Conservation (phyloP, 2,329 filamentous ascomycete genomes). For the Aureobasidium melanogenum region DNA sequence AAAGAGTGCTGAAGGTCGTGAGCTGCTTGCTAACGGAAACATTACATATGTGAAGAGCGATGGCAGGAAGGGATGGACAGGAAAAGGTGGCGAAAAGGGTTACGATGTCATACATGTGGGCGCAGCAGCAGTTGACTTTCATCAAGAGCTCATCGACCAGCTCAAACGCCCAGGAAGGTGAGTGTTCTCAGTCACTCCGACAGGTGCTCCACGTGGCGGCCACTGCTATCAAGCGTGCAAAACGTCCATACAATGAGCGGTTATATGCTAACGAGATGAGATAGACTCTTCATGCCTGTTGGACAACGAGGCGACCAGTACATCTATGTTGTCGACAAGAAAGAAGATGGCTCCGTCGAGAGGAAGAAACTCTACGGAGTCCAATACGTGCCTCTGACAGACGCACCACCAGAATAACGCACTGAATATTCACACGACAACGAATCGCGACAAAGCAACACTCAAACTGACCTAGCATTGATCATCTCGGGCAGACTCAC, state of each 20-base stretch:
- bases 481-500: too few relatives aligned
- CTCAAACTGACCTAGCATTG: too few relatives aligned
- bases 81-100: slow-evolving; percentile 40
- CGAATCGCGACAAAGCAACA: too few relatives aligned
- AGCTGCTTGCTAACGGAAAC: slow-evolving; percentile 53
- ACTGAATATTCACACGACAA: neutral
- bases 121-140: slow-evolving; percentile 68
- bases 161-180: slow-evolving; percentile 65
- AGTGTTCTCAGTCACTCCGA: slow-evolving; percentile 13
- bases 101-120: slow-evolving; percentile 97
- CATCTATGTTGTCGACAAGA: slow-evolving; percentile 68
- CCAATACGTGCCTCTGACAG: slow-evolving; percentile 67
- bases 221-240: neutral
- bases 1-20: slow-evolving; percentile 39
- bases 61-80: slow-evolving; percentile 37
- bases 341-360: slow-evolving; percentile 51
- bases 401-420: slow-evolving; percentile 44
- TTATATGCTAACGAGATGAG: slow-evolving; percentile 9
- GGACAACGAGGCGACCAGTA: slow-evolving; percentile 52
- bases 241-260: neutral
- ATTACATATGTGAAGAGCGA: slow-evolving; percentile 69
- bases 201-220: neutral
- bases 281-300: slow-evolving; percentile 67
- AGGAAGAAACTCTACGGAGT: slow-evolving; percentile 60
- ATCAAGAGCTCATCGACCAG: slow-evolving; percentile 65